phyloP scores from a whole-genome alignment of 768 basidiomycete genomes.

The Termitomyces sp. region DNA sequence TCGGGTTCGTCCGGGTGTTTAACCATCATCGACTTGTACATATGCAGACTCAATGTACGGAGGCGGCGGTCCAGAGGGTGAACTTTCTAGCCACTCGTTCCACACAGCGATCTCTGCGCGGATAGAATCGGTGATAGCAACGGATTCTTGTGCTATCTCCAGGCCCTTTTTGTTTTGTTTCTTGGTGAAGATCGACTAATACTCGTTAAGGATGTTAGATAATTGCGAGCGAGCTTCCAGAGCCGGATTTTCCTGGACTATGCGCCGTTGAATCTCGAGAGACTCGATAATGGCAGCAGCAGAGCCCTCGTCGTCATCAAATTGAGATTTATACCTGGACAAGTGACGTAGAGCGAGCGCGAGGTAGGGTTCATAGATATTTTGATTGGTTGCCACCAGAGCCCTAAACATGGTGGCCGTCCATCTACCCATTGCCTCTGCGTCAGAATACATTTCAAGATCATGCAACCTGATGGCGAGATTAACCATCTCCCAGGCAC shows the following conservation, averaged over 20 bases:
- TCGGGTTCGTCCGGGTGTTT: neutral
- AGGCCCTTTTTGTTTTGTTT: neutral
- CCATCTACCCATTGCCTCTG: slow-evolving; percentile 10
- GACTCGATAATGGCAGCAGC: slow-evolving; percentile 3
- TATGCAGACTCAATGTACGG: neutral
- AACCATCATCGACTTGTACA: neutral
- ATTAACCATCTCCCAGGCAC: slow-evolving; percentile 16
- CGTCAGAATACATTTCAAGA: slow-evolving; percentile 15
- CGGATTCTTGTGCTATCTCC: slow-evolving; percentile 6
- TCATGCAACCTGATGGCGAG: slow-evolving; percentile 8
- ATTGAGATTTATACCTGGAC: slow-evolving; percentile 3
- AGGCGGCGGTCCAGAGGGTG: neutral
- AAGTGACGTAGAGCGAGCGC: slow-evolving; percentile 8
- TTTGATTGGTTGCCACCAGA: slow-evolving; percentile 2
- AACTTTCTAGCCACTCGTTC: neutral
- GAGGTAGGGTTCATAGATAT: slow-evolving; percentile 10
- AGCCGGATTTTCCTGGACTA: neutral
- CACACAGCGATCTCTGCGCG: slow-evolving; percentile 2
- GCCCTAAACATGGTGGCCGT: slow-evolving; percentile 13
- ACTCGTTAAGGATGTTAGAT: slow-evolving; percentile 4
- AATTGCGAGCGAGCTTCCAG: slow-evolving; percentile 5
- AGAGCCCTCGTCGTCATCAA: slow-evolving; percentile 1
- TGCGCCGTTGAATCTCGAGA: slow-evolving; percentile 1
- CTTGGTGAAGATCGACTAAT: slow-evolving; percentile 1
- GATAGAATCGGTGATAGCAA: slow-evolving; percentile 4